These are phyloP conservation scores for Jamesozyma lodderae DNA, from an alignment of 805 yeast species.

Conservation along the genomic window DNA sequence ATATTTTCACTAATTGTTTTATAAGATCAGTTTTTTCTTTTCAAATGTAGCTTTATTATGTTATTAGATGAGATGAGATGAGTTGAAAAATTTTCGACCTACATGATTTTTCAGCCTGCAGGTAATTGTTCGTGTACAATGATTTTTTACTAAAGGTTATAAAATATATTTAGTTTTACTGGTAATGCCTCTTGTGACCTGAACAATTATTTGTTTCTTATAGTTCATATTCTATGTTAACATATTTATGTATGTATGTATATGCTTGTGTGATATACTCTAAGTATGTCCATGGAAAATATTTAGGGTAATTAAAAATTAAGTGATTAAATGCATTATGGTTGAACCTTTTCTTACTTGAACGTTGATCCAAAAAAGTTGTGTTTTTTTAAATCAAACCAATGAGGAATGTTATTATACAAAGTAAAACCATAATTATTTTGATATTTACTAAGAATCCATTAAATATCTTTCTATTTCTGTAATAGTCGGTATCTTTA, in stretches of 20 bases:
- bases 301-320: neutral
- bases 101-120: too few relatives aligned
- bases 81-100: too few relatives aligned
- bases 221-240: neutral
- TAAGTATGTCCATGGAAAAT: neutral
- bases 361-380: too few relatives aligned
- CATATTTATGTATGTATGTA: neutral
- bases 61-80: constrained; percentile 21
- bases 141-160: too few relatives aligned
- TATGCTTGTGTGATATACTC: neutral
- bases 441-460: constrained; percentile 7
- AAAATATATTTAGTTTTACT: too few relatives aligned
- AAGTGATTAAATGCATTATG: neutral
- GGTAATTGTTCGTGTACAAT: too few relatives aligned
- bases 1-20: constrained; percentile 1
- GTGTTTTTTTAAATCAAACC: constrained; percentile 5
- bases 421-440: constrained; percentile 8
- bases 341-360: neutral
- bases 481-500: constrained; percentile 1
- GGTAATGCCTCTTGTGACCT: too few relatives aligned
- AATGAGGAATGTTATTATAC: constrained; percentile 9
- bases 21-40: constrained; percentile 1
- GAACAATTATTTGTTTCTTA: neutral
- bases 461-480: constrained; percentile 1
- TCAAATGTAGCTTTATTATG: neutral